These are phyloP conservation scores for Phaeosphaeriaceae sp. DNA, from an alignment of 2,329 filamentous ascomycete species.

Conservation along the genomic window DNA sequence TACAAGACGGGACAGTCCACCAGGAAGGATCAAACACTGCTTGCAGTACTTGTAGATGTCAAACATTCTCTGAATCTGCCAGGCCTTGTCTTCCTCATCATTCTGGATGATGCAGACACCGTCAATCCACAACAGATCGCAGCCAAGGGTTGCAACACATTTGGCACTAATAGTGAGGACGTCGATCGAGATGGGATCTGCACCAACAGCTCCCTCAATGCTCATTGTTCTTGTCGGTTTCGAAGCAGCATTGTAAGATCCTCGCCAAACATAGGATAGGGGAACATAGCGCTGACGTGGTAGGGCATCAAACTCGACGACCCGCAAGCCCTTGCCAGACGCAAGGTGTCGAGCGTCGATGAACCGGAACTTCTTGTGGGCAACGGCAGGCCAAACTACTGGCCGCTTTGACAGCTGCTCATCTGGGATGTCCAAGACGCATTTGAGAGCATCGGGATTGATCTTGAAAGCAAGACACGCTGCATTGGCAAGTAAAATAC, in stretches of 20 bases:
- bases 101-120: conserved; percentile 10
- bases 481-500: not conserved
- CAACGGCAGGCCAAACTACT: not conserved
- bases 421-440: not conserved
- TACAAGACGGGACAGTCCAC: conserved; percentile 19
- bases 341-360: conserved; percentile 7
- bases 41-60: conserved; percentile 18
- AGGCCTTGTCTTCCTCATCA: conserved; percentile 17
- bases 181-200: conserved; percentile 9
- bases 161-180: conserved; percentile 2
- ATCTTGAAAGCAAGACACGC: not conserved
- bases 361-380: conserved; percentile 6
- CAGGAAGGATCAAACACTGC: conserved; percentile 23
- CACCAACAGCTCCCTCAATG: conserved; percentile 6
- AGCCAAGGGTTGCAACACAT: conserved; percentile 2
- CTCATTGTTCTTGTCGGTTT: not conserved
- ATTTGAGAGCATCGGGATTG: not conserved
- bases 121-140: conserved; percentile 8
- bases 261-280: conserved; percentile 8
- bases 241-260: not conserved
- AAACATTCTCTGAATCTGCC: conserved; percentile 28
- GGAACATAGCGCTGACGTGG: conserved; percentile 3
- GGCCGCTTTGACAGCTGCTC: not conserved
- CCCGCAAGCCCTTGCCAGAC: conserved; percentile 1
- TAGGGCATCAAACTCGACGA: conserved; percentile 5